A percentile compares a stretch with the other conserved stretches of the same genome.
Conservation (phyloP, 352 stramenopile species). For the Globisporangium heterothallicum region DNA sequence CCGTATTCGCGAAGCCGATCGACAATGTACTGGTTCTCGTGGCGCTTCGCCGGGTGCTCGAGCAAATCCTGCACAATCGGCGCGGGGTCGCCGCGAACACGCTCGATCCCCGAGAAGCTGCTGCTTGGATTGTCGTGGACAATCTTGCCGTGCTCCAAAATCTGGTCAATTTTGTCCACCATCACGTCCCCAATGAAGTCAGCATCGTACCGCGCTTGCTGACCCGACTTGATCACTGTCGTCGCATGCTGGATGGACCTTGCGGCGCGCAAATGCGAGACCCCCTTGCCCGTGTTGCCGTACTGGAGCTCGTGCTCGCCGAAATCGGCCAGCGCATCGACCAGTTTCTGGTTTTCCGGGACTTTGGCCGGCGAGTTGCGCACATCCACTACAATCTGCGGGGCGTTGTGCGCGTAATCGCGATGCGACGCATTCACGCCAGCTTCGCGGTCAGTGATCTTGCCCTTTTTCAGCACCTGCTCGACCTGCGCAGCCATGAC, state of each 20-base stretch:
- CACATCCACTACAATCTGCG: slow-evolving; percentile 47
- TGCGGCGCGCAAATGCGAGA: slow-evolving; percentile 56
- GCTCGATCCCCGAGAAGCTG: slow-evolving; percentile 18
- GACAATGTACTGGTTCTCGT: slow-evolving; percentile 68
- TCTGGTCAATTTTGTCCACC: slow-evolving; percentile 76
- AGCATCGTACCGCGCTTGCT: slow-evolving; percentile 33
- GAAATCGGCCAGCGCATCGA: slow-evolving; percentile 59
- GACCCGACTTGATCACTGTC: slow-evolving; percentile 43
- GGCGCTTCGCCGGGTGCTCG: slow-evolving; percentile 41
- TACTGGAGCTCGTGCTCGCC: slow-evolving; percentile 70
- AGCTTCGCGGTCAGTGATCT: slow-evolving; percentile 38
- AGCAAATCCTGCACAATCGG: slow-evolving; percentile 71
- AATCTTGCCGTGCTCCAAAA: slow-evolving; percentile 61
- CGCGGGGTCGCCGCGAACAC: slow-evolving; percentile 38
- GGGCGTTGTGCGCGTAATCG: slow-evolving; percentile 36
- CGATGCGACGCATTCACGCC: slow-evolving; percentile 44
- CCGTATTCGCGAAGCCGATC: slow-evolving; percentile 64
- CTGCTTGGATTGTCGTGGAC: slow-evolving; percentile 30
- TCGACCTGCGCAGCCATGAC: slow-evolving; percentile 59
- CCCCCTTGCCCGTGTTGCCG: slow-evolving; percentile 63
- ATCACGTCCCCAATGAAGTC: slow-evolving; percentile 65
- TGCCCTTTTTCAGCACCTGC: slow-evolving; percentile 43
- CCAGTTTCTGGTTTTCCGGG: slow-evolving; percentile 56
- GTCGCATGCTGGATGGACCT: slow-evolving; percentile 53
- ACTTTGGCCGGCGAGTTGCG: slow-evolving; percentile 35